These are phyloP conservation scores for Margaritispora aquatica DNA, from an alignment of 495 filamentous ascomycete species.

Conservation along the genomic window DNA sequence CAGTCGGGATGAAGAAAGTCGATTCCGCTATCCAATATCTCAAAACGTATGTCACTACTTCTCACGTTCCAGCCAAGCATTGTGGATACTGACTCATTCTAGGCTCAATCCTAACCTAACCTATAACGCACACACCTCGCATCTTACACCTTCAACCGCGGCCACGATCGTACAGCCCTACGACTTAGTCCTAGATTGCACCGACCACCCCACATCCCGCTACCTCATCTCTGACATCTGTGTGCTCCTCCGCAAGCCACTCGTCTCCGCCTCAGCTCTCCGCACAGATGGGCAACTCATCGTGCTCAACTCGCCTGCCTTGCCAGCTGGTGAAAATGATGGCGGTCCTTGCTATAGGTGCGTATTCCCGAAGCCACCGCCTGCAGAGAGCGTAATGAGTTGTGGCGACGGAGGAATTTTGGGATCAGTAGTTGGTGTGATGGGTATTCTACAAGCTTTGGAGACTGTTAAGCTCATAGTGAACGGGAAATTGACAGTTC, in stretches of 20 bases:
- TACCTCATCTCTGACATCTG: constrained; percentile 91
- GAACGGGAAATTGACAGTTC: constrained; percentile 16
- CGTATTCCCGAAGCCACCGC: constrained; percentile 82
- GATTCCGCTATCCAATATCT: constrained; percentile 68
- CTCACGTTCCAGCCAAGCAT: neutral
- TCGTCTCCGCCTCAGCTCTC: constrained; percentile 84
- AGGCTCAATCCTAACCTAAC: constrained; percentile 57
- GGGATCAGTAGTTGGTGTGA: constrained; percentile 86
- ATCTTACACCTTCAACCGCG: constrained; percentile 60
- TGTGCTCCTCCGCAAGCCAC: constrained; percentile 67
- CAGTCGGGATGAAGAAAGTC: constrained; percentile 76
- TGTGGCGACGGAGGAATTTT: constrained; percentile 92
- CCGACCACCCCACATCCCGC: constrained; percentile 83
- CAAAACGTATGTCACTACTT: constrained; percentile 40
- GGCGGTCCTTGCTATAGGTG: constrained; percentile 87
- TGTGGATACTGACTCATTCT: neutral
- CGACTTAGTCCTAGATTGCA: constrained; percentile 88
- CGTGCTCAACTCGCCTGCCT: constrained; percentile 65
- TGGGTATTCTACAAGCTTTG: constrained; percentile 88
- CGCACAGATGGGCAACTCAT: constrained; percentile 86
- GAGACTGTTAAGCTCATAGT: constrained; percentile 82
- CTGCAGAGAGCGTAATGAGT: constrained; percentile 64
- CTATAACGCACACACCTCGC: constrained; percentile 53
- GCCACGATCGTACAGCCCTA: constrained; percentile 57
- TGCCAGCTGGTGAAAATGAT: constrained; percentile 30